Evolutionary conservation across 2,329 filamentous ascomycete species (phyloP).

Genomic region (Fusarium sp.): DNA sequence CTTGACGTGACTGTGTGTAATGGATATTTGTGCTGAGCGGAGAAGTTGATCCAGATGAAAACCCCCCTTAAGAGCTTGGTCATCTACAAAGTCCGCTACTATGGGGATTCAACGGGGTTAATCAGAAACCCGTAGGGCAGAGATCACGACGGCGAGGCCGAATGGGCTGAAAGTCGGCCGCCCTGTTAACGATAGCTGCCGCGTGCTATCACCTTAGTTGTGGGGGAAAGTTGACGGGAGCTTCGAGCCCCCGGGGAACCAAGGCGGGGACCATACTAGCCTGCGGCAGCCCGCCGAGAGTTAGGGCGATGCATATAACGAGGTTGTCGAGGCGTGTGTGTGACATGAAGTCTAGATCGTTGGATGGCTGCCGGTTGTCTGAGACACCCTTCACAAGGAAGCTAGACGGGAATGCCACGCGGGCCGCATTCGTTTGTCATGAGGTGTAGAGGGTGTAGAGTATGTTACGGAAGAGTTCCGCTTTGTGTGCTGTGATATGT

Average conservation of each 20-base stretch:
- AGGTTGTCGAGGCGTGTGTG: neutral
- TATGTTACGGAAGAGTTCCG: neutral
- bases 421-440: conserved; percentile 4
- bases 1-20: neutral
- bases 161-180: conserved; percentile 1
- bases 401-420: conserved; percentile 11
- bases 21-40: neutral
- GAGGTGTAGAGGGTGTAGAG: neutral
- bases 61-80: neutral
- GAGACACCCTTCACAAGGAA: conserved; percentile 6
- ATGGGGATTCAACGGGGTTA: neutral
- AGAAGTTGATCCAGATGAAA: neutral
- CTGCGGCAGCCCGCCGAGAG: neutral
- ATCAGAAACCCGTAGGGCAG: neutral
- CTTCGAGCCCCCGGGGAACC: neutral
- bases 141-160: neutral
- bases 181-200: conserved; percentile 15
- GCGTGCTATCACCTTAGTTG: neutral
- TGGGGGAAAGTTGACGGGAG: neutral
- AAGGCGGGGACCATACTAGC: neutral
- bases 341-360: neutral
- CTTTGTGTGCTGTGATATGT: neutral
- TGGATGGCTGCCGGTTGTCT: neutral
- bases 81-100: neutral
- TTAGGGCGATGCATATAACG: neutral